Percentiles rank a stretch among this genome's conserved stretches.
Evolutionary conservation across 176 grass and related monocot genomes (phyloP).

Genomic region (Pontederia paniculata): DNA sequence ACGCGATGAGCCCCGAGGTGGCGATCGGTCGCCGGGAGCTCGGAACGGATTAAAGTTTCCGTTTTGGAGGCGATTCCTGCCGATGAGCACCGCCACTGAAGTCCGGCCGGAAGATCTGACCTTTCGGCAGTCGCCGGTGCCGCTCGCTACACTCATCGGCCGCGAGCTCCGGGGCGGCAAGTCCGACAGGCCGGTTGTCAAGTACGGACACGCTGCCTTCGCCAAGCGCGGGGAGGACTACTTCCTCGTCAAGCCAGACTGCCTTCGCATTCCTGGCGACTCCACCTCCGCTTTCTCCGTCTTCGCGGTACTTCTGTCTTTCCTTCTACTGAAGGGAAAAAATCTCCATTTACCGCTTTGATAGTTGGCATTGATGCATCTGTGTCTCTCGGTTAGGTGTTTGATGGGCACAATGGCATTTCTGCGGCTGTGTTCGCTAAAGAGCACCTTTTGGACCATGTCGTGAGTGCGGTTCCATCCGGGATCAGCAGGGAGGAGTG

Average conservation of each 20-base stretch:
- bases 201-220: conserved; percentile 71
- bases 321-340: no score
- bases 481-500: conserved; percentile 77
- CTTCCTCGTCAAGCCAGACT: conserved; percentile 79
- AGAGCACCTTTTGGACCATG: conserved; percentile 83
- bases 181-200: conserved; percentile 51
- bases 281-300: conserved; percentile 68
- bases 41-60: conserved; percentile 1
- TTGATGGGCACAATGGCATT: conserved; percentile 93
- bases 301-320: conserved; percentile 48
- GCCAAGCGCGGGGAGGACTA: conserved; percentile 94
- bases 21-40: no score
- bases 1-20: no score
- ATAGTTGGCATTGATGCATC: neutral
- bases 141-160: conserved; percentile 6
- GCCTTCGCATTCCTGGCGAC: conserved; percentile 56
- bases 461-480: conserved; percentile 82
- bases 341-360: no score
- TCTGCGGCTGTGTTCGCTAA: conserved; percentile 88
- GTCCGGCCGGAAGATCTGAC: conserved; percentile 2
- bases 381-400: conserved; percentile 32
- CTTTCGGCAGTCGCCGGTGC: neutral
- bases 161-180: conserved; percentile 49
- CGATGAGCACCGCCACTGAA: conserved; percentile 4
- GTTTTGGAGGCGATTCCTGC: neutral